phyloP scores from a whole-genome alignment of 2,329 filamentous ascomycete species.

The Penicillium sp. region DNA sequence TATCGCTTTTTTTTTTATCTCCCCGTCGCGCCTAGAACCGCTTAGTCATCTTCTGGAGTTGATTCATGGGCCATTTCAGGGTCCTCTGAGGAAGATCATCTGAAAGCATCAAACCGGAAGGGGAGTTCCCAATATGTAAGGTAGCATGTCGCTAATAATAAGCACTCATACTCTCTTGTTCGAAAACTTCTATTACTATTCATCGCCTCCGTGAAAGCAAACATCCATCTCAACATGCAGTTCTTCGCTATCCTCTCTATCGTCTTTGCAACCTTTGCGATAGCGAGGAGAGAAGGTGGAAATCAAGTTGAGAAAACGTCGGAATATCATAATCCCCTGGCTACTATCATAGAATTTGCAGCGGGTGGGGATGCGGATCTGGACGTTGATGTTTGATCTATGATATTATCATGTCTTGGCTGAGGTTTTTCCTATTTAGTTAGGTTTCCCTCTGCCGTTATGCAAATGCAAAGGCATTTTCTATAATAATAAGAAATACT shows the following conservation, averaged over 20 bases:
- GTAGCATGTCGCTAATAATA: background rate
- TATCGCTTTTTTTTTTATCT: constrained; percentile 19
- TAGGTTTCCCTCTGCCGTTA: background rate
- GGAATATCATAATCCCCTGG: background rate
- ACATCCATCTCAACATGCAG: background rate
- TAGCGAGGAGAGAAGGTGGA: background rate
- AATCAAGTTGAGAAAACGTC: background rate
- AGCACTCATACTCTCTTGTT: background rate
- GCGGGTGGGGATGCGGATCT: background rate
- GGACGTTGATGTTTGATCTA: background rate
- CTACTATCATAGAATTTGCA: background rate
- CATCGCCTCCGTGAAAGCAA: background rate
- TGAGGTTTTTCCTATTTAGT: background rate
- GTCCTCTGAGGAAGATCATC: background rate
- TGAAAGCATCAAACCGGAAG: background rate
- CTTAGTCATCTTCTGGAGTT: background rate
- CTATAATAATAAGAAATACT: background rate
- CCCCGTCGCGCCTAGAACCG: background rate
- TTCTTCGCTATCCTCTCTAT: background rate
- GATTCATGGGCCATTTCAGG: background rate
- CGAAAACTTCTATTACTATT: background rate
- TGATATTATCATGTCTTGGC: background rate
- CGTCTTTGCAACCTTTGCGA: background rate
- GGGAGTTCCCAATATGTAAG: background rate
- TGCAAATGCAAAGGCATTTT: background rate